Evolutionary conservation across 2,329 filamentous ascomycete species (phyloP), one percentile per base, ranked within the genome.

Genomic region (Hymenoscyphus fraxineus): DNA sequence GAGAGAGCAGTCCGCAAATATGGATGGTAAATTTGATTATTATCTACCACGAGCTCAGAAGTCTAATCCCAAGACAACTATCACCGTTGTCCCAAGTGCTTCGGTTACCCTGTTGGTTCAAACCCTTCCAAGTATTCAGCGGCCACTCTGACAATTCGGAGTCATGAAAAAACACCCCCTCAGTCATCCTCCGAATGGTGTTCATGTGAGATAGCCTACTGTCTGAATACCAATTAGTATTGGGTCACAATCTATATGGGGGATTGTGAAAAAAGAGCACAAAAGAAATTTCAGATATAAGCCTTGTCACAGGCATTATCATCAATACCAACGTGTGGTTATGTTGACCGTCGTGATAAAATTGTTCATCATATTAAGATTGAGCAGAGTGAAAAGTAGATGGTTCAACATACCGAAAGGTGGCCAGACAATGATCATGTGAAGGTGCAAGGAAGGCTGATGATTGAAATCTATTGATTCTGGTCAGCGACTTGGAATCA

Each of bases 341-440:
- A 91, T 89, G 89, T 89, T 89, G 89, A 92, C 89, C 89, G 89
- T 92, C 89, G 89, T 92, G 89, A 91, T 87, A 85, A 85, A 82
- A 79, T 82, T 81, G 83, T 85, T 90, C 88, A 90, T 90, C 87
- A 88, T 88, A 68, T 79, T 77, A 83, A 73, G 67, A 65, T 68
- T 71, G 67, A 61, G 57, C 65, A 64, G 13, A 58, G 38, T 10
- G 39, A n/a, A 35, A 32, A 7, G 19, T 40, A 32, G 31, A 58
- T 55, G 13, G 6, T 6, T 40, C 19, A n/a, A 63, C 70, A 59
- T 72, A 72, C 70, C 65, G 63, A 40, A 59, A 60, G 13, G 58
- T 27, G 15, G n/a, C 10, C 2, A 7, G 56, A 55, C 22, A 57
- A 40, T 64, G 6, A n/a, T 56, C 16, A 15, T 12, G 9, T 19